Conservation (phyloP, 176 grass and related monocot genomes). For the Secale cereale region DNA sequence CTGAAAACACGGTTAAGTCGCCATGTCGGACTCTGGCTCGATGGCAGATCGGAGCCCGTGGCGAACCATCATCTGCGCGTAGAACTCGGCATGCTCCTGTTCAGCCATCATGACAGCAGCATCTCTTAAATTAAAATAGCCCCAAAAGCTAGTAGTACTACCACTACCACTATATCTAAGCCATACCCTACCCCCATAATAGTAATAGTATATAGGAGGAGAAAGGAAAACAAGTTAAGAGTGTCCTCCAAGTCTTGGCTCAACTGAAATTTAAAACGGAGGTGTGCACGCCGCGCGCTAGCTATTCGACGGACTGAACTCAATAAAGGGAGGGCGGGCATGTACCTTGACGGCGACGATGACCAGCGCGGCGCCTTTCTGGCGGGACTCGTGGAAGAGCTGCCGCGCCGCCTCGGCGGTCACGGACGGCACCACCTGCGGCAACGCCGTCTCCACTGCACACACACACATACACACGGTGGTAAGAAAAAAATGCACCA, state of each 20-base stretch:
- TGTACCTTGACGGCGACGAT: constrained; percentile 64
- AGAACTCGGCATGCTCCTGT: constrained; percentile 83
- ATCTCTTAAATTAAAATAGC: neutral
- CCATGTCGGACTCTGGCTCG: constrained; percentile 62
- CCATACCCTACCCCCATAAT: neutral
- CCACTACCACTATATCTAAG: neutral
- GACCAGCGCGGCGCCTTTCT: constrained; percentile 57
- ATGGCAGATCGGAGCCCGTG: constrained; percentile 61
- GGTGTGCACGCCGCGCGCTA: neutral
- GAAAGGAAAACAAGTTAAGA: neutral
- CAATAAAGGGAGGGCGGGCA: neutral
- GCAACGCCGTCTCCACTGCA: constrained; percentile 63
- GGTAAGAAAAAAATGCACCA: too few species aligned
- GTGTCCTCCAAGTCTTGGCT: neutral
- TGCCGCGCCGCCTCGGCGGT: constrained; percentile 46
- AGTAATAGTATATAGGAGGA: neutral
- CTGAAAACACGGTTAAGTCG: neutral
- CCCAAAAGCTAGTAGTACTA: neutral
- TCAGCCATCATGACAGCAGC: neutral
- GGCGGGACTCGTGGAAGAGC: constrained; percentile 61
- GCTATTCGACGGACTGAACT: neutral
- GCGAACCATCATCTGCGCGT: constrained; percentile 62
- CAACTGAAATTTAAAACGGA: neutral
- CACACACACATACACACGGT: too few species aligned
- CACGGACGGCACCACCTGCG: constrained; percentile 61